These are phyloP conservation scores for Parathielavia hyrcaniae DNA, from an alignment of 495 filamentous ascomycete species.

Conservation along the genomic window DNA sequence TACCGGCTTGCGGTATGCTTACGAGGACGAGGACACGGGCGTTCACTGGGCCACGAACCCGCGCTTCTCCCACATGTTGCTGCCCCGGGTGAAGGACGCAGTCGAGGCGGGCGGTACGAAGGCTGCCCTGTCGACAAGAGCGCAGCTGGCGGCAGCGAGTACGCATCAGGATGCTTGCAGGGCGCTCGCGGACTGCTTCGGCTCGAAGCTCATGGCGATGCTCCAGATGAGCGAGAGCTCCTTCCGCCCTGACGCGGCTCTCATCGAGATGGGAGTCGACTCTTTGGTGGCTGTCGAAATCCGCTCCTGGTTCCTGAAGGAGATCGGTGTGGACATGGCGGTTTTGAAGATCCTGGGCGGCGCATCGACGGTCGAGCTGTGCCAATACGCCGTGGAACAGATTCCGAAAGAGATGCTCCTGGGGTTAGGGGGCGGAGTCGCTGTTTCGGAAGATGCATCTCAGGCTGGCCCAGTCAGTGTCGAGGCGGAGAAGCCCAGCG, in stretches of 20 bases:
- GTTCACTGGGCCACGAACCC: neutral
- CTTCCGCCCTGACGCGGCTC: neutral
- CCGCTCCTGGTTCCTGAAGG: conserved; percentile 41
- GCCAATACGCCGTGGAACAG: neutral
- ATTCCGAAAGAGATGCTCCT: neutral
- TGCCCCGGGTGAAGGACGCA: neutral
- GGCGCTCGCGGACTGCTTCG: neutral
- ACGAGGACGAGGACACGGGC: neutral
- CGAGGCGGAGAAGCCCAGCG: neutral
- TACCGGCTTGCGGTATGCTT: neutral
- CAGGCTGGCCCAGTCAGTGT: neutral
- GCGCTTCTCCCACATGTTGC: neutral
- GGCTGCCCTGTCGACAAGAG: neutral
- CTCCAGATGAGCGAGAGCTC: conserved; percentile 9
- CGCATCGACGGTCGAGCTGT: conserved; percentile 19
- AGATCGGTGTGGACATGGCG: conserved; percentile 40
- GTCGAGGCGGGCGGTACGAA: neutral
- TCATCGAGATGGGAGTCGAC: conserved; percentile 35
- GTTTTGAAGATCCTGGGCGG: conserved; percentile 45
- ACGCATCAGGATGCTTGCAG: neutral
- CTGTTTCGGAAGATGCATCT: neutral
- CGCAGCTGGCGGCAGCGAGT: neutral
- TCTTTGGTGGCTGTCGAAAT: conserved; percentile 43
- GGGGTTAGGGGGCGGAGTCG: neutral
- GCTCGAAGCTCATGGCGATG: conserved; percentile 13